Base-by-base conservation (phyloP, 2,329 filamentous ascomycete species). In the Salinomyces thailandicus region DNA sequence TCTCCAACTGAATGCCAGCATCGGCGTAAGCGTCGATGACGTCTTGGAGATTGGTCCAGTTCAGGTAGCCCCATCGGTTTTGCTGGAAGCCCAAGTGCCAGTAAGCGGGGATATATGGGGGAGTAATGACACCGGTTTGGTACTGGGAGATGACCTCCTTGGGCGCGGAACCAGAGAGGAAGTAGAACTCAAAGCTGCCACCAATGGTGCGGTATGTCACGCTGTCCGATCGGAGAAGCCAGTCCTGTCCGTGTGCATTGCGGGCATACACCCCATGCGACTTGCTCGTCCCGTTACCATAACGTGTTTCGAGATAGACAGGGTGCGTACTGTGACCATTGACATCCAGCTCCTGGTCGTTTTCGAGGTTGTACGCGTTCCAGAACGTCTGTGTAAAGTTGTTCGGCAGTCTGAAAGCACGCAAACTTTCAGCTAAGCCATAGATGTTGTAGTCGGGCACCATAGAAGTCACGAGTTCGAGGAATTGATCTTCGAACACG, bases 21-120 rank as follows among this genome's bases (percentile, higher is more conserved):
- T 58, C 62, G 35, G 59, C 63, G 53, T 69, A 72, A 28, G 63
- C 64, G 20, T 68, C 59, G 18, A 71, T 62, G 11, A 73, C 64
- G 46, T 72, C 72, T 43, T 79, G 69, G 4, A 85, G 51, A 9
- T 73, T 68, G 1, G 73, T 70, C 73, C 79, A 83, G 46, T 81
- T 83, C 16, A 68, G 34, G 55, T 91, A 91, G 1, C 84, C 85
- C 77, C 84, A 91, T 41, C 82, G 72, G 49, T 83, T 89, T 55
- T 93, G 84, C 46, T 93, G 85, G 54, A 72, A 89, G 0, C 85
- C 85, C 41, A 93, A 75, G 0, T 79, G 76, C 69, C 76, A 89
- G 62, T 91, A 91, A 46, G 82, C 78, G 52, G 87, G 80, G 74
- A 89, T 77, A 0, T 77, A 77, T 1, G 84, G 83, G 5, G 83